Evolutionary conservation across 148 eudicot genomes (phyloP), one percentile per base, ranked within the genome.

Genomic region (Oxyria digyna): DNA sequence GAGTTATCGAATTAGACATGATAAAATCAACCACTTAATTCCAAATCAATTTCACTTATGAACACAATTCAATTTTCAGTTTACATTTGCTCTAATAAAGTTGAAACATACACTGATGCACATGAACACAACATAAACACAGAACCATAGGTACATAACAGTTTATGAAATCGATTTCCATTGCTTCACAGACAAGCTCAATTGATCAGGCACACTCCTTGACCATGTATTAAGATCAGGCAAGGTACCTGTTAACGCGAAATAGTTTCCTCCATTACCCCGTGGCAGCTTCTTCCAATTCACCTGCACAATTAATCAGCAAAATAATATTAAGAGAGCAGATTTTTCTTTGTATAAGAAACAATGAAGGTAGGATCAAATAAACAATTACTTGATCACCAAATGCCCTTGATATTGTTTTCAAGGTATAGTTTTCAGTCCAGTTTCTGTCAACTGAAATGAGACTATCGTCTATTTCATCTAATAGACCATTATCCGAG

Each of bases 351-450:
- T 4, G 52, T 52, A 7, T 2, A n/a, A n/a, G 26, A 35, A 14
- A 32, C 24, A 32, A n/a, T 6, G 8, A 41, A 4, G 46, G 14
- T 18, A 8, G 4, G n/a, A n/a, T n/a, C n/a, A n/a, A n/a, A n/a
- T n/a, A 37, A 18, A 1, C 45, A 21, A n/a, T n/a, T 35, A 70
- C 72, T 35, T 85, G 74, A 69, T 71, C 84, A 63, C 90, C 83
- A 79, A 87, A 88, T 69, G 92, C 95, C 68, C 77, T 42, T 72
- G 82, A 83, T 68, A 89, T 42, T 35, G 98, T 88, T 62, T 76
- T 74, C 68, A 93, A 83, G 20, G 89, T 77, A 40, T 72, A 79
- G 73, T 87, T 87, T n/a, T 71, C 75, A 35, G 74, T 70, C 91
- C 89, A 89, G 40, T 59, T 73, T 43, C 65, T 72, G 65, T 72